Percentiles rank a stretch among this genome's conserved stretches.
These are phyloP conservation scores for Rhodotorula babjevae DNA, from an alignment of 768 basidiomycete species.

Conservation along the genomic window DNA sequence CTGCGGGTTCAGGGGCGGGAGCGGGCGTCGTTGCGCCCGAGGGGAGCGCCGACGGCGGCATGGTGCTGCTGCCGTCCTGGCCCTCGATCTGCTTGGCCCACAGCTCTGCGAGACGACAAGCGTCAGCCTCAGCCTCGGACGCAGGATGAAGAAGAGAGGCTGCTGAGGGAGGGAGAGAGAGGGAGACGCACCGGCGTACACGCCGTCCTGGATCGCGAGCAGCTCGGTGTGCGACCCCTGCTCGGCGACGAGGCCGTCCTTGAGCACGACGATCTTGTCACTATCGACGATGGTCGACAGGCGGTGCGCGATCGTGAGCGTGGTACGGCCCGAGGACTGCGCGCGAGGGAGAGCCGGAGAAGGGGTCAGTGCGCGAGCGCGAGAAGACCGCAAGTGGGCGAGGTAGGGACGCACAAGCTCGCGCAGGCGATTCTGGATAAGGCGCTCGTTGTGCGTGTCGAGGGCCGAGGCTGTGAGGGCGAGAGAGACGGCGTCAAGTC, in stretches of 20 bases:
- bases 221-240: conserved; percentile 52
- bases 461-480: conserved; percentile 54
- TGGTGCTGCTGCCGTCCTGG: not conserved
- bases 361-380: conserved; percentile 52
- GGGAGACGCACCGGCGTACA: conserved; percentile 26
- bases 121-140: no score
- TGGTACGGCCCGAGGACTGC: conserved; percentile 39
- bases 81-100: conserved; percentile 33
- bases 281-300: conserved; percentile 57
- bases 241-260: conserved; percentile 82
- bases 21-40: conserved; percentile 3
- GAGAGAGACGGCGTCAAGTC: not conserved
- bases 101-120: conserved; percentile 2
- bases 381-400: conserved; percentile 61
- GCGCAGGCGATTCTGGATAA: conserved; percentile 81
- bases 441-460: conserved; percentile 84
- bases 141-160: no score
- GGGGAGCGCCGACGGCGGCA: not conserved
- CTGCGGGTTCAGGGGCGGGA: no score
- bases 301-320: conserved; percentile 36
- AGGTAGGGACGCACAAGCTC: conserved; percentile 63
- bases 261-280: conserved; percentile 81
- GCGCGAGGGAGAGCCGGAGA: conserved; percentile 62
- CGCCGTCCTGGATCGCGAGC: conserved; percentile 18
- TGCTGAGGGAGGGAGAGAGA: no score